Conservation (phyloP, 2,329 filamentous ascomycete species). For the Bisporella sp. region DNA sequence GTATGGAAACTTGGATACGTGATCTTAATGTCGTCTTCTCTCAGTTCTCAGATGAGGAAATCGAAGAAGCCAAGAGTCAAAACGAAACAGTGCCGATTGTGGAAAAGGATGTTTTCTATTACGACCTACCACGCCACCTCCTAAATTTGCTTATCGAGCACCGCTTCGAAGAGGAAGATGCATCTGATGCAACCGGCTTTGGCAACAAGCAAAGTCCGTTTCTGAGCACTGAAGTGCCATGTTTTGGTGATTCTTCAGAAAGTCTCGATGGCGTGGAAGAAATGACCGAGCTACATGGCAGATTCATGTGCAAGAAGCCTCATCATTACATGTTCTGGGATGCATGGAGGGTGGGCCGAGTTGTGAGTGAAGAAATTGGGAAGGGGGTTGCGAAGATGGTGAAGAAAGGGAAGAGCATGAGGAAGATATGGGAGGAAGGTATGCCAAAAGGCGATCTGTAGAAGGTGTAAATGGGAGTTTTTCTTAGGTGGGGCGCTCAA, state of each 20-base stretch:
- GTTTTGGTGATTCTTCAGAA: constrained; percentile 12
- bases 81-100: constrained; percentile 4
- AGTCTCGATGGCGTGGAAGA: constrained; percentile 12
- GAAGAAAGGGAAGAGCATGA: constrained; percentile 12
- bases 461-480: too few relatives aligned
- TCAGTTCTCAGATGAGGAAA: background rate
- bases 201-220: constrained; percentile 28
- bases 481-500: too few relatives aligned
- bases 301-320: constrained; percentile 29
- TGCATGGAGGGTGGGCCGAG: constrained; percentile 36
- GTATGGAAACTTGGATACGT: constrained; percentile 37
- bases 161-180: constrained; percentile 36
- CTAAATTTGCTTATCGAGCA: constrained; percentile 40
- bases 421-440: constrained; percentile 1
- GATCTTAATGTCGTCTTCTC: background rate
- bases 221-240: constrained; percentile 16
- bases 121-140: constrained; percentile 29
- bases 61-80: constrained; percentile 4
- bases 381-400: constrained; percentile 22
- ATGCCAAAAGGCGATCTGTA: background rate
- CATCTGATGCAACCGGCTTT: constrained; percentile 37
- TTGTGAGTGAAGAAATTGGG: constrained; percentile 30
- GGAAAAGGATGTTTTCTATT: constrained; percentile 20
- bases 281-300: constrained; percentile 14
- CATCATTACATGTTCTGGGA: constrained; percentile 46